A percentile compares a stretch with the other conserved stretches of the same genome.
Conservation (phyloP, 495 filamentous ascomycete species). For the Melanomma pulvis-pyrius region DNA sequence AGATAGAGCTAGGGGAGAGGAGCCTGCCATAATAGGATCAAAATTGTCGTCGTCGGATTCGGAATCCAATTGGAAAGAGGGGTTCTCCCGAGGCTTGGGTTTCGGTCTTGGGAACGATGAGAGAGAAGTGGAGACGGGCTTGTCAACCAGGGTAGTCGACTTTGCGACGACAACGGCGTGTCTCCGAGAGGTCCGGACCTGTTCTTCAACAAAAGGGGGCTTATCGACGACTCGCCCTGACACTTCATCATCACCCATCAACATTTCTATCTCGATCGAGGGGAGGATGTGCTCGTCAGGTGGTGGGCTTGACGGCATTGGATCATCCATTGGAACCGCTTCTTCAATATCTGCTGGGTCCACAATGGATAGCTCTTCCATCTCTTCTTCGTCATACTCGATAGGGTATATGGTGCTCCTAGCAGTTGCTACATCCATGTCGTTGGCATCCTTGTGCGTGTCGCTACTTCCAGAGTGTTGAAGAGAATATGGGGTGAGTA, state of each 20-base stretch:
- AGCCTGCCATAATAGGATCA: conserved; percentile 3
- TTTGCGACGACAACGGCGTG: not conserved
- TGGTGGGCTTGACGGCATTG: not conserved
- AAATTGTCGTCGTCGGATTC: conserved; percentile 6
- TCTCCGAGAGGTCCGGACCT: not conserved
- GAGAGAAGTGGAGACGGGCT: not conserved
- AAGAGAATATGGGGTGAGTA: conserved; percentile 14
- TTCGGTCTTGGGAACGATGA: not conserved
- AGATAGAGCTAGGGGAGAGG: not conserved
- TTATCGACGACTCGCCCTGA: not conserved
- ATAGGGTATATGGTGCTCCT: not conserved
- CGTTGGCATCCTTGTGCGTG: not conserved
- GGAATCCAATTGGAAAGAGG: not conserved
- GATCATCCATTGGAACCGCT: not conserved
- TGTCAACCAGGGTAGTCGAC: not conserved
- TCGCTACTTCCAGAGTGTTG: not conserved
- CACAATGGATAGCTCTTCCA: not conserved
- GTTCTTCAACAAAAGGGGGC: not conserved
- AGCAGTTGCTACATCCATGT: not conserved
- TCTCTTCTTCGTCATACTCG: conserved; percentile 7
- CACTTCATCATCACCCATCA: not conserved
- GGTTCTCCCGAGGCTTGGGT: not conserved
- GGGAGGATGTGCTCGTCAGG: not conserved
- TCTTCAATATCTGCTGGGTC: not conserved
- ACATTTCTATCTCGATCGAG: not conserved